Conservation (phyloP, 768 basidiomycete species). For the Mycena polygramma region DNA sequence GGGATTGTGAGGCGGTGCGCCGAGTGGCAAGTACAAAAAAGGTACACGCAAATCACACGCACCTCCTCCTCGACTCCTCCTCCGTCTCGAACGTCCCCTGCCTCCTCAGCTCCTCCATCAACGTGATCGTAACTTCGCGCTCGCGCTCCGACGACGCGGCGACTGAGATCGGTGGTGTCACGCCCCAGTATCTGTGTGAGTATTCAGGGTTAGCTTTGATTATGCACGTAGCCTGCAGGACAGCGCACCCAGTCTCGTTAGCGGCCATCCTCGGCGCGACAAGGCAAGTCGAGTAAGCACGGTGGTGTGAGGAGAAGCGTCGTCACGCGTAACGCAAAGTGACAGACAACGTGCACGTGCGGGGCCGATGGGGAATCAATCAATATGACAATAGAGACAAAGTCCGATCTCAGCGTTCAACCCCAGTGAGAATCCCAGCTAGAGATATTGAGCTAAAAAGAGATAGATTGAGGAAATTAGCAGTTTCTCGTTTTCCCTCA, state of each 20-base stretch:
- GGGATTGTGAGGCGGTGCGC: too few species aligned
- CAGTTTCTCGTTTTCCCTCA: too few species aligned
- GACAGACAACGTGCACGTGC: not conserved
- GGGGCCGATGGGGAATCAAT: not conserved
- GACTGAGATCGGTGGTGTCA: conserved; percentile 88
- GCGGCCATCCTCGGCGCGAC: conserved; percentile 16
- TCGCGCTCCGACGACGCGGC: conserved; percentile 80
- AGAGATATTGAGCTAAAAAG: too few species aligned
- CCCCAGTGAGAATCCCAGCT: too few species aligned
- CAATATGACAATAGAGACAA: conserved; percentile 1
- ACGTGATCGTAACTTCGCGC: conserved; percentile 82
- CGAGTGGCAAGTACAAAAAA: too few species aligned
- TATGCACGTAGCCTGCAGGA: not conserved
- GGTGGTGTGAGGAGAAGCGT: conserved; percentile 8
- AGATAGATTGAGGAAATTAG: too few species aligned
- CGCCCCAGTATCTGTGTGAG: conserved; percentile 74
- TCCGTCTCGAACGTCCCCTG: conserved; percentile 92
- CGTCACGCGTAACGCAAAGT: too few species aligned
- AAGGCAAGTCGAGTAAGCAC: too few species aligned
- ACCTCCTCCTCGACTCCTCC: conserved; percentile 91
- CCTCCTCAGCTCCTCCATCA: conserved; percentile 90
- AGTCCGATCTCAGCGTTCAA: too few species aligned
- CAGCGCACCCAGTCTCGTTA: conserved; percentile 21
- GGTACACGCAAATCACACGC: conserved; percentile 44
- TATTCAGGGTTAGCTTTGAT: not conserved